Evolutionary conservation across 495 filamentous ascomycete species (phyloP).

Genomic region (Platismatia glauca): DNA sequence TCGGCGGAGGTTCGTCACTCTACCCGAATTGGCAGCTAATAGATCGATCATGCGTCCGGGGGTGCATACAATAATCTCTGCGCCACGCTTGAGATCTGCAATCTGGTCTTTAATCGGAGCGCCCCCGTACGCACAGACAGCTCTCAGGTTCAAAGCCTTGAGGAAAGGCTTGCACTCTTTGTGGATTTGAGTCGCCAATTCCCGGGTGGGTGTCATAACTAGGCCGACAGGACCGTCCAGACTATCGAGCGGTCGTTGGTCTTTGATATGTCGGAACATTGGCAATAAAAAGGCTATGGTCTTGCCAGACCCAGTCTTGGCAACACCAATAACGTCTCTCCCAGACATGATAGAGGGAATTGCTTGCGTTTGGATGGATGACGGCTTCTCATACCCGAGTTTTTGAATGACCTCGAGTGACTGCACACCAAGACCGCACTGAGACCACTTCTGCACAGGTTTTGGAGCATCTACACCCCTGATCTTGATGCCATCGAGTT

Average conservation of each 20-base stretch:
- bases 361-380: conserved; percentile 90
- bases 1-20: conserved; percentile 81
- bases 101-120: conserved; percentile 98
- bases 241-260: conserved; percentile 72
- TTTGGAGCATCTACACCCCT: conserved; percentile 77
- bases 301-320: conserved; percentile 98
- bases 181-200: conserved; percentile 90
- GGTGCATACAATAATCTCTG: conserved; percentile 91
- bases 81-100: conserved; percentile 86
- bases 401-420: conserved; percentile 79
- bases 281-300: conserved; percentile 91
- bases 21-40: conserved; percentile 79
- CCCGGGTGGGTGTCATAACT: conserved; percentile 91
- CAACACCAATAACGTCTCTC: conserved; percentile 90
- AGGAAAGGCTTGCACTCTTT: conserved; percentile 89
- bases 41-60: conserved; percentile 97
- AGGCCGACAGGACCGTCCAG: conserved; percentile 82
- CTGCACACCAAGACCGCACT: conserved; percentile 80
- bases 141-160: conserved; percentile 79
- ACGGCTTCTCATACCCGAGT: conserved; percentile 80
- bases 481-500: conserved; percentile 93
- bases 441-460: conserved; percentile 92
- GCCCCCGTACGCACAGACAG: conserved; percentile 92
- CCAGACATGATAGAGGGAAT: conserved; percentile 95
- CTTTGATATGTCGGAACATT: conserved; percentile 96